phyloP scores from a whole-genome alignment of 345 rosid genomes.

The Corymbia maculata region DNA sequence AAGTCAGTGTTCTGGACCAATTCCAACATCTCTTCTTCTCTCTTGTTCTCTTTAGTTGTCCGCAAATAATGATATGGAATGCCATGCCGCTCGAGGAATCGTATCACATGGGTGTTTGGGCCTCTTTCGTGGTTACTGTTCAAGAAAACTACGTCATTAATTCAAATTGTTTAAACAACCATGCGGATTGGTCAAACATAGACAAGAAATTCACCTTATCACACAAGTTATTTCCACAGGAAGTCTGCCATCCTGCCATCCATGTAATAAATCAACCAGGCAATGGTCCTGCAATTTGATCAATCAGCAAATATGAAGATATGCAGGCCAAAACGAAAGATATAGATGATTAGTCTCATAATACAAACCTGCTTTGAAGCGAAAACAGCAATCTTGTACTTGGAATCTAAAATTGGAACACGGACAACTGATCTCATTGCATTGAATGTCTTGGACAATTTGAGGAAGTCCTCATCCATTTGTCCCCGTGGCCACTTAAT shows the following conservation, averaged over 20 bases:
- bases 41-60: constrained; percentile 42
- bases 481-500: constrained; percentile 68
- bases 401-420: constrained; percentile 74
- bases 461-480: constrained; percentile 64
- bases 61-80: constrained; percentile 76
- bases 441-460: constrained; percentile 40
- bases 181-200: not conserved
- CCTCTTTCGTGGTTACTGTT: constrained; percentile 85
- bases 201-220: constrained; percentile 46
- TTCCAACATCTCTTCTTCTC: constrained; percentile 71
- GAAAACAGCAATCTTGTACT: constrained; percentile 79
- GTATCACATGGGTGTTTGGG: constrained; percentile 73
- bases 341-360: not conserved
- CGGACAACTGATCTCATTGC: constrained; percentile 70
- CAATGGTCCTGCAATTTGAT: constrained; percentile 71
- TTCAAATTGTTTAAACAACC: constrained; percentile 1
- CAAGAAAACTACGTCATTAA: not conserved
- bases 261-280: constrained; percentile 72
- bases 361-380: constrained; percentile 68
- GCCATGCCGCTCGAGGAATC: constrained; percentile 77
- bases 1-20: constrained; percentile 83
- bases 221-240: constrained; percentile 86
- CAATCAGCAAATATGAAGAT: not conserved
- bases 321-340: not conserved
- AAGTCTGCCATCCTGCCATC: constrained; percentile 88